Evolutionary conservation across 1,284 basidiomycete genomes (phyloP), one percentile per base, ranked within the genome.

Genomic region (Neonothopanus nambi): DNA sequence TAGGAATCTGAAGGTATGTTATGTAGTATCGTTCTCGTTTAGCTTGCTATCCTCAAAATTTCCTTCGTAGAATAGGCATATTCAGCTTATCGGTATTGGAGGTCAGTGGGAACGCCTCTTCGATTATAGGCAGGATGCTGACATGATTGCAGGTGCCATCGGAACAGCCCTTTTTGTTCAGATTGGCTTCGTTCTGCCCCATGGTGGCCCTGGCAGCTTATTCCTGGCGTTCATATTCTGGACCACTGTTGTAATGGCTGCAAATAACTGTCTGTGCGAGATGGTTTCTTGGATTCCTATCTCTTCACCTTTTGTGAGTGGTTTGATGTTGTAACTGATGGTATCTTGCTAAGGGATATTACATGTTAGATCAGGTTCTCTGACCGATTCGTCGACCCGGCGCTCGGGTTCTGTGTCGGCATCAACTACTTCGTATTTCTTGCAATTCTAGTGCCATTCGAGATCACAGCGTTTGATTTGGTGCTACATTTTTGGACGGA

Each of bases 271-370:
- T 52, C 63, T 77, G 2, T 67, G 76, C 77, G 77, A 79, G 61
- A 78, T 79, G 77, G 76, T 78, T 30, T 73, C 73, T 23, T 79
- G 73, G 73, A 77, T 79, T 28, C 77, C 77, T 5, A 73, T 79
- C 54, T 72, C 74, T 26, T 75, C 77, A 1, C 76, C 77, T 28
- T 78, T 77, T 56, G 74, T 77, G 55, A 42, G 73, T 60, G 20
- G 30, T 15, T 2, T 15, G 6, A 5, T 7, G n/a, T 13, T 24
- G 18, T 1, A 26, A 33, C 11, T 33, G 21, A 17, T 20, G 2
- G 5, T 5, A 15, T 48, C 12, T 39, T 37, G 15, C 5, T 12
- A 28, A 35, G 11, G 18, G 21, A 21, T 50, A 15, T 35, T 48
- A 23, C 13, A 21, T 39, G 23, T 7, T 18, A 76, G 74, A 65